phyloP scores from a whole-genome alignment of 2,329 filamentous ascomycete species.

The Ophiobolus disseminans region DNA sequence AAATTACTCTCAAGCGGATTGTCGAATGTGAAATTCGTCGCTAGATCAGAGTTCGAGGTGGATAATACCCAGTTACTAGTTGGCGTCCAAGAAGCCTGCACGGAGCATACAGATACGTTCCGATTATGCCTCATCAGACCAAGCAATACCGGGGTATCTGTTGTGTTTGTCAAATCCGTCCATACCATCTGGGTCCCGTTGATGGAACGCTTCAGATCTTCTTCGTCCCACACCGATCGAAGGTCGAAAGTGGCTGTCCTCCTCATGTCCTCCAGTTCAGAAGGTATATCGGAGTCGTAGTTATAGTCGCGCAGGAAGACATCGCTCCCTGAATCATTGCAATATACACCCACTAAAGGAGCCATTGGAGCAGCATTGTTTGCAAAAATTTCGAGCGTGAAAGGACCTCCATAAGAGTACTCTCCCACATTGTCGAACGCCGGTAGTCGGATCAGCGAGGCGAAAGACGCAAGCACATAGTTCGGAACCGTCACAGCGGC shows the following conservation, averaged over 20 bases:
- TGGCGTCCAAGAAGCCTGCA: neutral
- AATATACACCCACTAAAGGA: neutral
- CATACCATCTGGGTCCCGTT: neutral
- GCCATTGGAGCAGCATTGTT: neutral
- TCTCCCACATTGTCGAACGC: no score
- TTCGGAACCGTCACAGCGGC: neutral
- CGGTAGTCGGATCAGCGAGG: no score
- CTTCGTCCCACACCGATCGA: neutral
- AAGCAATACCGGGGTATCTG: neutral
- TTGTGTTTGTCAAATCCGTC: neutral
- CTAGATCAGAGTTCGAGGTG: neutral
- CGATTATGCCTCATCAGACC: neutral
- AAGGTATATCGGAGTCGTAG: no score
- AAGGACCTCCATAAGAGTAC: no score
- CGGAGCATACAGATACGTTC: neutral
- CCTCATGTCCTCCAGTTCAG: no score
- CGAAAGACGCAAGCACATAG: neutral
- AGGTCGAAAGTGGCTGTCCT: neutral
- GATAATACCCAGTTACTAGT: neutral
- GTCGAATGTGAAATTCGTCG: slow-evolving; percentile 1
- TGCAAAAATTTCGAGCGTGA: neutral
- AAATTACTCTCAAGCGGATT: neutral
- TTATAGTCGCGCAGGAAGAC: neutral
- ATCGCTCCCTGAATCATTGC: neutral
- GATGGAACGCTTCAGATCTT: neutral